These are phyloP conservation scores for Tanacetum coccineum DNA, from an alignment of 129 eudicot genomes.

Conservation along the genomic window DNA sequence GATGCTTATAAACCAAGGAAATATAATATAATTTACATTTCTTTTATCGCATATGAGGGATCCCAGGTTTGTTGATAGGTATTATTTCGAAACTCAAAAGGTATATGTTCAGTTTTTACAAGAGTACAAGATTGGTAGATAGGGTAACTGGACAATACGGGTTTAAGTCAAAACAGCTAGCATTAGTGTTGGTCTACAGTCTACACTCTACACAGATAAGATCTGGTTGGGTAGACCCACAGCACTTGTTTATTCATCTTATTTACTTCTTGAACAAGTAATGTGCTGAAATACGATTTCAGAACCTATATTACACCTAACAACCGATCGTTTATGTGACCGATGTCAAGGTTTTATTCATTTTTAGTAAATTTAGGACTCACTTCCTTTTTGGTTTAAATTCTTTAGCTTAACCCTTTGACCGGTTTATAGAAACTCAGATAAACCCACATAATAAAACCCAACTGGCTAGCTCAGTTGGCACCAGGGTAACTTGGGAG, in stretches of 20 bases:
- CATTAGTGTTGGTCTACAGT: background rate
- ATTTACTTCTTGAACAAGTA: background rate
- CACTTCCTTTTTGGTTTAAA: background rate
- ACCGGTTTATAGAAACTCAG: background rate
- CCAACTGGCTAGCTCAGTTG: too few species aligned
- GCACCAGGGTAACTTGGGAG: too few species aligned
- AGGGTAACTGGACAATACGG: background rate
- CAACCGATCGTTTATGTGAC: background rate
- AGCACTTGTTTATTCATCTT: background rate
- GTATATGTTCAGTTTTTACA: background rate
- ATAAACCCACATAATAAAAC: too few species aligned
- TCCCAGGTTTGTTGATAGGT: background rate
- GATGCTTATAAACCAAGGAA: slow-evolving; percentile 1
- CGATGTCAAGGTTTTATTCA: background rate
- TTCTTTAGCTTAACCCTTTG: background rate
- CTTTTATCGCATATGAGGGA: background rate
- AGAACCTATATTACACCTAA: background rate
- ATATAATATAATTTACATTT: background rate
- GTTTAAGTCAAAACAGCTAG: background rate
- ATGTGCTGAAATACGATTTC: background rate
- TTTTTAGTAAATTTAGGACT: background rate
- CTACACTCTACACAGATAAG: background rate
- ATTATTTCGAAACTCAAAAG: background rate
- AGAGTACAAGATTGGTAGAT: background rate
- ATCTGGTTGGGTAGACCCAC: background rate